Evolutionary conservation across 345 rosid species (phyloP).

Genomic region (Erucastrum elatum): DNA sequence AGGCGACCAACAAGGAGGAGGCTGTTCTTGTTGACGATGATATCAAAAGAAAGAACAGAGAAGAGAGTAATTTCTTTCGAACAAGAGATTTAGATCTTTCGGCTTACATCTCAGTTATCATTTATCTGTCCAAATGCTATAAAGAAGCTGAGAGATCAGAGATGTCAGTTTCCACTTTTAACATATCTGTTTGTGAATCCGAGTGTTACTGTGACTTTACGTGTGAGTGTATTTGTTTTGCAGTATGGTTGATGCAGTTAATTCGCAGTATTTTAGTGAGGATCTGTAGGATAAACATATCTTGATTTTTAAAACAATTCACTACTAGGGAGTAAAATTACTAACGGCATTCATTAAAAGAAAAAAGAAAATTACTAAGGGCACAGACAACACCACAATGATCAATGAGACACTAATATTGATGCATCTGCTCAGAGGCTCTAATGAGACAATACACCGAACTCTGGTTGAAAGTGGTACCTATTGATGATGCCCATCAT

Average conservation of each 20-base stretch:
- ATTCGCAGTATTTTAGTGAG: conserved; percentile 56
- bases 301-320: not conserved
- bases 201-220: conserved; percentile 1
- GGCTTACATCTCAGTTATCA: conserved; percentile 5
- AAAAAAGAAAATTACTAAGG: too few relatives aligned
- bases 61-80: not conserved
- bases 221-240: not conserved
- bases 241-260: conserved; percentile 38
- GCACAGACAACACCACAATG: too few relatives aligned
- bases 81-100: conserved; percentile 2
- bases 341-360: too few relatives aligned
- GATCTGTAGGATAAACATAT: not conserved
- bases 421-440: too few relatives aligned
- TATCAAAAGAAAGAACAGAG: not conserved
- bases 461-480: too few relatives aligned
- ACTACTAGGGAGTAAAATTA: not conserved
- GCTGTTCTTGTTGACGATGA: conserved; percentile 63
- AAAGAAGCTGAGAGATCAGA: conserved; percentile 1
- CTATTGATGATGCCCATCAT: too few relatives aligned
- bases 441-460: too few relatives aligned
- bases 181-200: conserved; percentile 5
- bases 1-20: conserved; percentile 64
- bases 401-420: too few relatives aligned
- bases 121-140: conserved; percentile 7
- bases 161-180: conserved; percentile 16